Conservation (phyloP, 768 basidiomycete species). For the Boletus subparvulus region DNA sequence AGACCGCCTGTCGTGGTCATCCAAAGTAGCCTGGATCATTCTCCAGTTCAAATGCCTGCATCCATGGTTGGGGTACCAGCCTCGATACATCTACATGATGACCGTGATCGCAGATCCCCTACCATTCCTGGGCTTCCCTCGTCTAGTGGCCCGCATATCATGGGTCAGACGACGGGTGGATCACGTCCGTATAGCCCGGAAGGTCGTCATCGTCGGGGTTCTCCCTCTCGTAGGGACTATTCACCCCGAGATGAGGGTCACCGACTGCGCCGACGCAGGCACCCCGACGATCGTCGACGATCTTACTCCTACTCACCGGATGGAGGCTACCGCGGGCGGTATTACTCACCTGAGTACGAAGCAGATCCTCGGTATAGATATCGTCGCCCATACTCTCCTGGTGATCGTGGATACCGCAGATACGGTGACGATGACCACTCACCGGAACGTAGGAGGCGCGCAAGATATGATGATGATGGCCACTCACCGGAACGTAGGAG, state of each 20-base stretch:
- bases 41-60: constrained; percentile 22
- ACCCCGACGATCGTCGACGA: constrained; percentile 12
- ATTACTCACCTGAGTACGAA: constrained; percentile 14
- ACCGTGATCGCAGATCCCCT: constrained; percentile 21
- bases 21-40: constrained; percentile 16
- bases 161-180: constrained; percentile 6
- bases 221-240: constrained; percentile 5
- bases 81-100: constrained; percentile 8
- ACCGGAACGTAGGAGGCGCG: constrained; percentile 12
- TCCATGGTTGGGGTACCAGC: constrained; percentile 18
- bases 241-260: constrained; percentile 2
- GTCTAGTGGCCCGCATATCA: constrained; percentile 1
- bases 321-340: not conserved
- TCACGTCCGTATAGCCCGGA: constrained; percentile 14
- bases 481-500: constrained; percentile 13
- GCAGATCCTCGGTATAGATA: constrained; percentile 10
- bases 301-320: constrained; percentile 28
- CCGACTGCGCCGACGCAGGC: not conserved
- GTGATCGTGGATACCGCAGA: constrained; percentile 14
- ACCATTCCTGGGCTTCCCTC: constrained; percentile 16
- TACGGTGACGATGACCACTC: constrained; percentile 7
- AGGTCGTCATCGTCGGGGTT: not conserved
- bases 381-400: constrained; percentile 17
- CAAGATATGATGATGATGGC: not conserved
- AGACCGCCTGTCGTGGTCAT: constrained; percentile 17